These are phyloP conservation scores for Sisymbrium irio DNA, from an alignment of 345 rosid species.

Conservation along the genomic window DNA sequence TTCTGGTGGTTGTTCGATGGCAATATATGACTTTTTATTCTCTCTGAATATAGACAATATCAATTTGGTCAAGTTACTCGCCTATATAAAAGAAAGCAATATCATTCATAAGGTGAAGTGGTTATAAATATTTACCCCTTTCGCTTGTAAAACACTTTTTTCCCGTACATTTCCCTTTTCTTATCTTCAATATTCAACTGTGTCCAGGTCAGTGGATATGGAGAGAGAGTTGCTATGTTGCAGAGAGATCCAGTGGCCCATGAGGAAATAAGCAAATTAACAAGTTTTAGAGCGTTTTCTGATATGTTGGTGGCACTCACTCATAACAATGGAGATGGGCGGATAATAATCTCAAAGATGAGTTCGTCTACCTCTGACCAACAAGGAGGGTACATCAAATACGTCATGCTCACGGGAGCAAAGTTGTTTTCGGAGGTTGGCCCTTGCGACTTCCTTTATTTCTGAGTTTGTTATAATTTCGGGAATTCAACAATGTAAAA, in stretches of 20 bases:
- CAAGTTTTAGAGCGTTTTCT: slow-evolving; percentile 69
- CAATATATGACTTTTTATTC: slow-evolving; percentile 82
- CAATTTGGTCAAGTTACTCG: slow-evolving; percentile 73
- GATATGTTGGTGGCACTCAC: slow-evolving; percentile 70
- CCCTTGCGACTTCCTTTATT: slow-evolving; percentile 6
- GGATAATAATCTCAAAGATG: slow-evolving; percentile 72
- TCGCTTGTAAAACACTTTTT: slow-evolving; percentile 1
- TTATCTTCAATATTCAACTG: not conserved
- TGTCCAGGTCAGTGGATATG: slow-evolving; percentile 74
- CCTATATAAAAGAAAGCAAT: slow-evolving; percentile 78
- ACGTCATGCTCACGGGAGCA: slow-evolving; percentile 87
- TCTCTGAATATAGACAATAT: slow-evolving; percentile 82
- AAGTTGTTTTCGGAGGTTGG: slow-evolving; percentile 86
- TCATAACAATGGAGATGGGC: slow-evolving; percentile 81
- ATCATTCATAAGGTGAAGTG: slow-evolving; percentile 75
- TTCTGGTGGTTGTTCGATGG: slow-evolving; percentile 52
- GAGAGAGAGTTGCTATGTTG: slow-evolving; percentile 49
- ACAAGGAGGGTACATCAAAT: slow-evolving; percentile 67
- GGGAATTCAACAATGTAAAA: slow-evolving; percentile 3
- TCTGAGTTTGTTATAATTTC: not conserved
- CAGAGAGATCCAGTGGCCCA: slow-evolving; percentile 41
- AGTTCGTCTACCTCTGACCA: slow-evolving; percentile 42
- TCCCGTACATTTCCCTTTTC: slow-evolving; percentile 3
- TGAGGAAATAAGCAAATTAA: slow-evolving; percentile 56
- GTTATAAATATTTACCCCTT: not conserved